These are phyloP conservation scores for Kockovaella imperatae DNA, from an alignment of 768 basidiomycete species.

Conservation along the genomic window DNA sequence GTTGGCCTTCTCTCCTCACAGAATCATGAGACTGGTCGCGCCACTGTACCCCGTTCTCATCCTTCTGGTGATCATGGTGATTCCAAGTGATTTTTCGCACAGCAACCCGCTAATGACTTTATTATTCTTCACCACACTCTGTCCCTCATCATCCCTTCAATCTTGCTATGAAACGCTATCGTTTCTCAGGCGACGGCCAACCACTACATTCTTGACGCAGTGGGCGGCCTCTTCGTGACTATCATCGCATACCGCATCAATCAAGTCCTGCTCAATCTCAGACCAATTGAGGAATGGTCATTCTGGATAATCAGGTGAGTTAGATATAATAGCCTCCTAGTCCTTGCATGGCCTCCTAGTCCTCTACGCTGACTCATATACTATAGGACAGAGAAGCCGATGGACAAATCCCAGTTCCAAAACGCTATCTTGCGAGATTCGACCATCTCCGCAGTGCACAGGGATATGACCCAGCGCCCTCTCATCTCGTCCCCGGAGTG, in stretches of 20 bases:
- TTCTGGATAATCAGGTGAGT: conserved; percentile 33
- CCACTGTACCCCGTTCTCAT: conserved; percentile 32
- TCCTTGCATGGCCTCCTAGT: background rate
- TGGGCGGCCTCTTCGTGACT: conserved; percentile 34
- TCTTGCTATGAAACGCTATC: background rate
- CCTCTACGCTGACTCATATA: background rate
- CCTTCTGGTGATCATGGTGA: conserved; percentile 33
- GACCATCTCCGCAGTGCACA: conserved; percentile 3
- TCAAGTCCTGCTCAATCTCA: conserved; percentile 25
- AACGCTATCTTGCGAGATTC: conserved; percentile 8
- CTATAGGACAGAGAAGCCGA: conserved; percentile 26
- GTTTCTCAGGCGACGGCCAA: conserved; percentile 28
- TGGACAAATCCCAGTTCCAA: conserved; percentile 32
- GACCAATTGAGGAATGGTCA: conserved; percentile 36
- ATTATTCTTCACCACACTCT: background rate
- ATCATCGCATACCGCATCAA: conserved; percentile 27
- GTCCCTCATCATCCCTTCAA: background rate
- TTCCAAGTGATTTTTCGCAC: background rate
- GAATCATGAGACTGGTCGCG: conserved; percentile 11
- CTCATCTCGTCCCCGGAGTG: conserved; percentile 5
- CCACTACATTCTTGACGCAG: conserved; percentile 33
- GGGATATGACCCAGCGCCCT: conserved; percentile 19
- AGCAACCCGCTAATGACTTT: background rate
- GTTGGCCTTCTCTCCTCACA: conserved; percentile 32
- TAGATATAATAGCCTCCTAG: background rate